Evolutionary conservation across 192 early-diverging fungal genomes (phyloP), one percentile per base, ranked within the genome.

Genomic region (Coemansia sp.): DNA sequence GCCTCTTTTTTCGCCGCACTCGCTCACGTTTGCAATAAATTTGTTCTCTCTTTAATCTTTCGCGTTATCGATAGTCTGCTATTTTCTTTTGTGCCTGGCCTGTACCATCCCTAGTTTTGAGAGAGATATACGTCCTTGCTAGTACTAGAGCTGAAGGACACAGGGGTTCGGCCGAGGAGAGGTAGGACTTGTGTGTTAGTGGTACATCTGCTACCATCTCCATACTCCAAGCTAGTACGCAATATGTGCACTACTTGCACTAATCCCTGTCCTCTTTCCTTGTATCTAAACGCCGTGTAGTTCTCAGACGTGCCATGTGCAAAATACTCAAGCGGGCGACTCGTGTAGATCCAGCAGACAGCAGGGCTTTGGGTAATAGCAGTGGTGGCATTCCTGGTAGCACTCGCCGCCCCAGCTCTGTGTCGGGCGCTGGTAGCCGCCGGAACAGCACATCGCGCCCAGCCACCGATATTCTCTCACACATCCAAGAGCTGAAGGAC

Each of bases 401-500:
- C 19, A 37, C 21, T 17, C 74, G 68, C 14, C 70, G 62, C 1
- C 62, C 63, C 8, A 27, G 61, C 15, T 46, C 63, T 4, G 48
- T 46, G 3, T 55, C 68, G 7, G 59, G 50, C 21, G 72, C 61
- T 23, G 44, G 66, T 41, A 63, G 69, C 34, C 68, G 76, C 31
- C 72, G 73, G 21, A 67, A 58, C 63, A 78, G 68, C 50, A 50
- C 69, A 1, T 48, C 73, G 25, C 67, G 70, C 1, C 59, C 76
- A 7, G 39, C 70, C 1, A 70, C 81, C 12, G 81, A 84, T 41
- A 84, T 84, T 17, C 62, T 84, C 44, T 66, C 73, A 25, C 81
- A 84, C 27, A 50, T 84, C 29, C 75, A 84, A 38, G 76, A 75
- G 57, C 68, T 84, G 17, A 84, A 84, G 67, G 81, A 45, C 27